A percentile compares a stretch with the other conserved stretches of the same genome.
Evolutionary conservation across 2,329 filamentous ascomycete genomes (phyloP).

Genomic region (Knoxdaviesia proteae): DNA sequence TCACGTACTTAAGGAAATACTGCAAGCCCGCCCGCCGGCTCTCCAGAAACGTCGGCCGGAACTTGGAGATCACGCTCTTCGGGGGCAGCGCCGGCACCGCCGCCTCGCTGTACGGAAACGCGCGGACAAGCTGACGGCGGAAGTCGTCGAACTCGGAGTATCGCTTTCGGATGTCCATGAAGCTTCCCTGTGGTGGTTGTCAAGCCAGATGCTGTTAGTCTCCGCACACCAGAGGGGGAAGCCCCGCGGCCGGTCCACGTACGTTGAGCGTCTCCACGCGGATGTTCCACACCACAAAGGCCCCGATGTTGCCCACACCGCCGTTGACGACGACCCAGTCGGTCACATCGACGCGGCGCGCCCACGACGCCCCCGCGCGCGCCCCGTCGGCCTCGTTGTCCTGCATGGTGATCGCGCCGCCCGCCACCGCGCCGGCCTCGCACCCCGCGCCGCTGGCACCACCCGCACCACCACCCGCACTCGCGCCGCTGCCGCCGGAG

Average conservation of each 20-base stretch:
- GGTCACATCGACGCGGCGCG: slow-evolving; percentile 37
- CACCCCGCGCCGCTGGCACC: background rate
- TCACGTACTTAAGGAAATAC: slow-evolving; percentile 75
- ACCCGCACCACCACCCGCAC: too few species aligned
- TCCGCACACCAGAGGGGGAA: background rate
- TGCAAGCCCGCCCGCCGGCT: slow-evolving; percentile 61
- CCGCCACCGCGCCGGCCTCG: slow-evolving; percentile 3
- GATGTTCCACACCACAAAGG: slow-evolving; percentile 91
- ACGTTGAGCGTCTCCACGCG: slow-evolving; percentile 70
- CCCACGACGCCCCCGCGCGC: slow-evolving; percentile 40
- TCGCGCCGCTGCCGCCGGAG: too few species aligned
- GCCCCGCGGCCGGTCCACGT: slow-evolving; percentile 12
- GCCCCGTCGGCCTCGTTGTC: slow-evolving; percentile 38
- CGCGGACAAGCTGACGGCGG: slow-evolving; percentile 47
- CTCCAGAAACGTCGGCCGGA: slow-evolving; percentile 69
- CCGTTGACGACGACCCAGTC: slow-evolving; percentile 36
- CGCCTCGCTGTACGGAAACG: slow-evolving; percentile 66
- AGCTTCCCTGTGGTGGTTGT: slow-evolving; percentile 26
- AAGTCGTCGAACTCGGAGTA: slow-evolving; percentile 91
- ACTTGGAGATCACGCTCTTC: slow-evolving; percentile 77
- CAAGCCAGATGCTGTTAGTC: background rate
- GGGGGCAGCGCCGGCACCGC: slow-evolving; percentile 82
- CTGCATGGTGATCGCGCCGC: slow-evolving; percentile 36
- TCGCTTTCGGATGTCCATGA: slow-evolving; percentile 44
- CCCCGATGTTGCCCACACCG: slow-evolving; percentile 42